Evolutionary conservation across 2,329 filamentous ascomycete species (phyloP), one percentile per base, ranked within the genome.

Genomic region (Penicillium digitatum): DNA sequence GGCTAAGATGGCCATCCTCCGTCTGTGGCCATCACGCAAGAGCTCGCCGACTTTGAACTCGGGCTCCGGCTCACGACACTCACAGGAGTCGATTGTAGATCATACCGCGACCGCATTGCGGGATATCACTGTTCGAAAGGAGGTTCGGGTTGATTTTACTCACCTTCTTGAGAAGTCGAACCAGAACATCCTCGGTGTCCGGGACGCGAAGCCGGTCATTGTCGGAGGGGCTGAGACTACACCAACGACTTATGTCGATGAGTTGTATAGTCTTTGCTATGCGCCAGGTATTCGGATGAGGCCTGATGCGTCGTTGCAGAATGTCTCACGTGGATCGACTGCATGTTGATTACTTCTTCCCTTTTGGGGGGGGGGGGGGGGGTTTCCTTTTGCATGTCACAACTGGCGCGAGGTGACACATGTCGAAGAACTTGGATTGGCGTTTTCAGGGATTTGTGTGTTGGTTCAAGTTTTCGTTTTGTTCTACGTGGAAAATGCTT

Each of bases 51-150:
- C 26, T 37, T 32, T 35, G 29, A 43, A 22, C 8, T 57, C 32
- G 53, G 34, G 39, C 14, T 40, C 42, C 6, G 50, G 22, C 20
- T 42, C 51, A 12, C 29, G 22, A 12, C n/a, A 52, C 16, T 65
- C 68, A 0, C 63, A 64, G 32, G 66, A 67, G 18, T 64, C 62
- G 0, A 54, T 65, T 22, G 55, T 63, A 9, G 59, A 67, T 22
- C 37, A 48, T 32, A 52, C 55, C 16, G 31, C 54, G 3, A 55
- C 59, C 4, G 56, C 58, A 9, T 76, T 78, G 47, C 82, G 82
- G 7, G 82, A 83, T 22, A 87, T 86, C 65, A 80, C 85, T 74
- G 80, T 86, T 7, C 82, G 81, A 24, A 81, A 84, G 58, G 82
- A 87, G 62, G 80, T 86, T 52, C 80, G 79, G 8, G 79, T 86